Base-by-base conservation (phyloP, 2,329 filamentous ascomycete species). In the Conoideocrella luteorostrata region DNA sequence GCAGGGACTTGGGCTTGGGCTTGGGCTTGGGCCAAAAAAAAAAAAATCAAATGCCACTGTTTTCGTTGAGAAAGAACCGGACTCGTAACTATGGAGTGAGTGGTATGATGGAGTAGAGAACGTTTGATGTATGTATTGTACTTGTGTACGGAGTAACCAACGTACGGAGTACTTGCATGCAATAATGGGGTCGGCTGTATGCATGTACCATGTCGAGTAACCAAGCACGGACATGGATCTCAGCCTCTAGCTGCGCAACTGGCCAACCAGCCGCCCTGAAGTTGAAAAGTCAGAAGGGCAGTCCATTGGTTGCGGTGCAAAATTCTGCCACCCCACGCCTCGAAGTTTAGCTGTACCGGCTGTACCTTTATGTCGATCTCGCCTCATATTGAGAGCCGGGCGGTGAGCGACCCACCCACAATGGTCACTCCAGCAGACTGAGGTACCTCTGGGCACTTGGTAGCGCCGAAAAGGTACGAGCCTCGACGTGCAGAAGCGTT, bases 321-420 rank as follows among this genome's bases (percentile, higher is more conserved):
- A 39, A 46, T 48, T 51, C 49, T 51, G 47, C 49, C 47, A 26
- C 29, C 5, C 22, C 11, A 23, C 33, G 40, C 10, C 21, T 23
- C n/a, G n/a, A n/a, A n/a, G n/a, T n/a, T n/a, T n/a, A n/a, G n/a
- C n/a, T n/a, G n/a, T n/a, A n/a, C n/a, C n/a, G n/a, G n/a, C n/a
- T 20, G 17, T 42, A n/a, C 23, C 24, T 21, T 18, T 18, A 34
- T 15, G 21, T 37, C 41, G 12, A 24, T 15, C 28, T 34, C 20
- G 34, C 20, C 24, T 17, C 35, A 17, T 9, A 11, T 15, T 11
- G 22, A 4, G 9, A 21, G 30, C 21, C 4, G 24, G 37, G 30
- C 43, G 24, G 43, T 45, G 38, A 45, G 37, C 18, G 22, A 7
- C 12, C 28, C 21, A 39, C 42, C n/a, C 35, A 44, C 13, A 39